Percentiles rank a stretch among this genome's conserved stretches.
Evolutionary conservation across 2,329 filamentous ascomycete genomes (phyloP).

Genomic region (Curvularia eragrostidis): DNA sequence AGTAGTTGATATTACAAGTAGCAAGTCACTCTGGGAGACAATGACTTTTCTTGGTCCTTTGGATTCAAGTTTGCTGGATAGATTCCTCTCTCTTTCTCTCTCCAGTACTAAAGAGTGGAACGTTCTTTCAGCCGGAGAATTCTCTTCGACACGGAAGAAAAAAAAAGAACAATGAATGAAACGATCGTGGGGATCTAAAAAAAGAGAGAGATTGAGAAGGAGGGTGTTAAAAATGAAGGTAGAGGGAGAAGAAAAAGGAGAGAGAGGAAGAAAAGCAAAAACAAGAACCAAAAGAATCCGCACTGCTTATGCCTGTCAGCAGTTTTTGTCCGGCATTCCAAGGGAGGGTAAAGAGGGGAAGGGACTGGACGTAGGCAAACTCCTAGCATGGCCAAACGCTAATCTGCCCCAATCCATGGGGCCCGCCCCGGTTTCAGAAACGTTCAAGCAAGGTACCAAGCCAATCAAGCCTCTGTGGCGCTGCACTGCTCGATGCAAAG

Average conservation of each 20-base stretch:
- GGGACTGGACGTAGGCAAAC: neutral
- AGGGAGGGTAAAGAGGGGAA: too few relatives aligned
- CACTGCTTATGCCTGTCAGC: neutral
- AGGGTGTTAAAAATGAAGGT: neutral
- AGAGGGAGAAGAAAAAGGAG: neutral
- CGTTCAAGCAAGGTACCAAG: neutral
- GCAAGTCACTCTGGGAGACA: neutral
- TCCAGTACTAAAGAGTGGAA: neutral
- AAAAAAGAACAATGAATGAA: neutral
- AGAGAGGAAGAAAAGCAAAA: too few relatives aligned
- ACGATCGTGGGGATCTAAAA: too few relatives aligned
- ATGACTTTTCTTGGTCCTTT: neutral
- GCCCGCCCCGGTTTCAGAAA: neutral
- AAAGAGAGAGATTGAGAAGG: neutral
- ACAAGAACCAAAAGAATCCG: too few relatives aligned
- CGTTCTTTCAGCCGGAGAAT: neutral
- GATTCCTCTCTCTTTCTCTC: neutral
- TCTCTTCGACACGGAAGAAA: neutral
- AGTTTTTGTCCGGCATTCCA: neutral
- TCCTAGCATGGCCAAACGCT: neutral
- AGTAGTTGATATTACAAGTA: neutral
- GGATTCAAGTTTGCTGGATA: too few relatives aligned
- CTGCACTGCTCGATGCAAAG: slow-evolving; percentile 14
- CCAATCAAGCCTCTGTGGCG: neutral
- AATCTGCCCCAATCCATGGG: neutral